These are phyloP conservation scores for Penicillium carneum DNA, from an alignment of 2,329 filamentous ascomycete species.

Conservation along the genomic window DNA sequence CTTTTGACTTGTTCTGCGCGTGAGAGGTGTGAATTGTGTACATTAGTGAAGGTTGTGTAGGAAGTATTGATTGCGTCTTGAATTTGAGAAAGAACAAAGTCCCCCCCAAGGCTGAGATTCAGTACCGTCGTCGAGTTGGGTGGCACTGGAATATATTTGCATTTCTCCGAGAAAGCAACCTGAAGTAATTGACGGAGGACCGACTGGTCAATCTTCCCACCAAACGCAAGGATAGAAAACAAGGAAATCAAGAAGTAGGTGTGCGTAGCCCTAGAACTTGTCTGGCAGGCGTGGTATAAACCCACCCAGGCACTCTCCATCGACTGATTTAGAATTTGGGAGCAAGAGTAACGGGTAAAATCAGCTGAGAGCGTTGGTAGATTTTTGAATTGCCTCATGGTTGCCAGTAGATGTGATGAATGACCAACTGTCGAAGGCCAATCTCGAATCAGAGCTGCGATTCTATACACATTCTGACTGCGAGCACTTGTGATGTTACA, in stretches of 20 bases:
- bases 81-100: neutral
- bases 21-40: neutral
- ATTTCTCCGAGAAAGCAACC: neutral
- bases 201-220: neutral
- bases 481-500: neutral
- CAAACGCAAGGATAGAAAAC: neutral
- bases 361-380: neutral
- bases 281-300: neutral
- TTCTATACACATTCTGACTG: neutral
- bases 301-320: neutral
- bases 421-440: neutral
- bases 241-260: neutral
- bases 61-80: neutral
- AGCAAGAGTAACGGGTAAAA: neutral
- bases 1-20: neutral
- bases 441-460: neutral
- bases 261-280: neutral
- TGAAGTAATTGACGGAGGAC: neutral
- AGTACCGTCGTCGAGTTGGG: neutral
- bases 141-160: neutral
- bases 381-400: neutral
- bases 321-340: neutral
- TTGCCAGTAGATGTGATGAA: neutral
- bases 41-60: neutral
- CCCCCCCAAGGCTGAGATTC: neutral